Base-by-base conservation (phyloP, 106 monocot species). In the Allium sativum region DNA sequence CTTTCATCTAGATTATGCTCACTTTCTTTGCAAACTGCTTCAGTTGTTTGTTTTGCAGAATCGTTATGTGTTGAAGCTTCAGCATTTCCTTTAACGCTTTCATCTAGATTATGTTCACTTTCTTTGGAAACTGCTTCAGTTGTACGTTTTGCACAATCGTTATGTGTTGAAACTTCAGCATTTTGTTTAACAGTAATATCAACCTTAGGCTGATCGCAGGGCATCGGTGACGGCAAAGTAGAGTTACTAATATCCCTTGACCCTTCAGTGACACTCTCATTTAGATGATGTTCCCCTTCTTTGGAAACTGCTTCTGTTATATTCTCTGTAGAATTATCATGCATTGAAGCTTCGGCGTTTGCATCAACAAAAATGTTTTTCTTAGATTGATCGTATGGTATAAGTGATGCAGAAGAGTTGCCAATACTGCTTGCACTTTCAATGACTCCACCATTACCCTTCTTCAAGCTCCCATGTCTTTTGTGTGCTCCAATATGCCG, bases 401-500 rank as follows among this genome's bases (percentile, higher is more conserved):
- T 59, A 44, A 62, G 52, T 31, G 67, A 45, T 48, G 31, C 31
- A 31, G 31, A 31, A 31, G 31, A 31, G 31, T 31, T 31, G 1
- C 31, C 5, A 31, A 8, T 42, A 15, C 58, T 58, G 63, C 57
- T 48, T 53, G 48, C 11, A 7, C 69, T 20, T 56, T 59, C 72
- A 50, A 72, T 70, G 18, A 67, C 50, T 67, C 45, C 63, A 31
- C 31, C 31, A 31, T 2, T 31, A 31, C 31, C 31, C 31, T 31
- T 31, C 31, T 31, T 31, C 55, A 80, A 20, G 48, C 83, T 77
- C 52, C 80, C 74, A 21, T 80, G 72, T 59, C 74, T 77, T 42
- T 72, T 80, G 75, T 88, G 87, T 52, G 72, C 68, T 9, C 77
- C 80, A 57, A 88, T 31, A 71, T 88, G 87, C 18, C 83, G 73